Conservation (phyloP, 1,139 yeast species). For the Geotrichum carabidarum region DNA sequence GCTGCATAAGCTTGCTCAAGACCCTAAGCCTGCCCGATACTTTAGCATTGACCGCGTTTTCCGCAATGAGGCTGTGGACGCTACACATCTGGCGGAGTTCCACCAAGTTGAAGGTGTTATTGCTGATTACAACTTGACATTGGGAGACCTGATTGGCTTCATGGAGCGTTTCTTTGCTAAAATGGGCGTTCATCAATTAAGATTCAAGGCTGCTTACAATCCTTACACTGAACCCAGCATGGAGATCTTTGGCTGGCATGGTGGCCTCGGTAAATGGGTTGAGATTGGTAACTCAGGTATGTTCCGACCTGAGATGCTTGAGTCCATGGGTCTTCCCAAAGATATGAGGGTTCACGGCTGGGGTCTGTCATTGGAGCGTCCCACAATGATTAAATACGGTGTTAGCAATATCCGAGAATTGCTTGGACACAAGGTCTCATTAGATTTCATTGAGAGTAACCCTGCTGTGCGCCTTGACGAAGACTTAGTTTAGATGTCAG, state of each 20-base stretch:
- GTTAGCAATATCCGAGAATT: constrained; percentile 93
- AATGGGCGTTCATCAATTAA: constrained; percentile 93
- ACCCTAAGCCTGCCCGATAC: constrained; percentile 86
- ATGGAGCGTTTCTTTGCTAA: constrained; percentile 95
- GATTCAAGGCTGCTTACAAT: constrained; percentile 97
- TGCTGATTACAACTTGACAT: constrained; percentile 90
- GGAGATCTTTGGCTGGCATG: constrained; percentile 97
- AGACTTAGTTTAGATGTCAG: constrained; percentile 33
- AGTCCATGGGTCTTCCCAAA: constrained; percentile 94
- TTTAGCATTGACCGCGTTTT: constrained; percentile 97
- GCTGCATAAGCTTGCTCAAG: constrained; percentile 79
- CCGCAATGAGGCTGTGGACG: constrained; percentile 99
- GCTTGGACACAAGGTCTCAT: constrained; percentile 87
- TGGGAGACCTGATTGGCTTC: constrained; percentile 96
- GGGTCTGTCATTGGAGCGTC: constrained; percentile 96
- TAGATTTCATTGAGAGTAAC: constrained; percentile 89
- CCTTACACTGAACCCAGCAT: constrained; percentile 98
- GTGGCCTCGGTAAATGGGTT: constrained; percentile 93
- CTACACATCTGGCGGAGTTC: constrained; percentile 99
- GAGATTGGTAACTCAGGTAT: constrained; percentile 99
- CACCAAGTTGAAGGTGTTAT: constrained; percentile 99
- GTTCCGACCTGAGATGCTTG: constrained; percentile 99
- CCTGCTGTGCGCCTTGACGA: constrained; percentile 97
- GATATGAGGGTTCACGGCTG: constrained; percentile 93
- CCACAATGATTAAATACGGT: constrained; percentile 97